These are phyloP conservation scores for Penicillium sp. DNA, from an alignment of 2,329 filamentous ascomycete species.

Conservation along the genomic window DNA sequence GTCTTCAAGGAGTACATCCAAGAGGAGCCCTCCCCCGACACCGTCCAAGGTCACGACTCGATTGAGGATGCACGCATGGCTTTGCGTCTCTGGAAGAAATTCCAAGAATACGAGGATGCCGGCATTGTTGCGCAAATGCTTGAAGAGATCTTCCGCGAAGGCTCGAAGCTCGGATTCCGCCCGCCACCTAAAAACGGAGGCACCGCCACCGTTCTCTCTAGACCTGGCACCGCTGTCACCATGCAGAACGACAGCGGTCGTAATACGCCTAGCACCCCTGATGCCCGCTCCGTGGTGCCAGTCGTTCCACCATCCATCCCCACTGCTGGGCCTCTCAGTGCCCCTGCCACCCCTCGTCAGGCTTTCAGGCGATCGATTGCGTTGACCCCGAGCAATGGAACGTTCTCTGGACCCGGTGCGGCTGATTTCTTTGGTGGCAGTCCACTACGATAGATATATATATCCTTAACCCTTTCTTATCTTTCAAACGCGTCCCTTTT, in stretches of 20 bases:
- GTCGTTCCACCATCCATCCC: constrained; percentile 5
- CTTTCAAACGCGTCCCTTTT: background rate
- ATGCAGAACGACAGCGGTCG: constrained; percentile 41
- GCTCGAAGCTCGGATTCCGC: constrained; percentile 57
- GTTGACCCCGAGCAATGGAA: constrained; percentile 45
- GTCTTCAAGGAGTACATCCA: constrained; percentile 94
- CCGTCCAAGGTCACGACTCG: constrained; percentile 69
- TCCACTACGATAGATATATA: constrained; percentile 33
- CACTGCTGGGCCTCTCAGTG: constrained; percentile 26
- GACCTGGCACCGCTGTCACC: constrained; percentile 42
- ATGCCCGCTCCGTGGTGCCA: constrained; percentile 19
- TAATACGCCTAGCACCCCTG: constrained; percentile 44
- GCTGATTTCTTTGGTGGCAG: constrained; percentile 43
- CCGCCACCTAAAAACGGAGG: constrained; percentile 49
- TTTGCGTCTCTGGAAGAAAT: constrained; percentile 84
- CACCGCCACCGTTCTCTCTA: constrained; percentile 32
- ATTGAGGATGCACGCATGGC: constrained; percentile 95
- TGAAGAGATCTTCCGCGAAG: constrained; percentile 77
- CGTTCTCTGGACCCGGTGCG: constrained; percentile 38
- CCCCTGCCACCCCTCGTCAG: constrained; percentile 44
- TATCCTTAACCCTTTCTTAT: background rate
- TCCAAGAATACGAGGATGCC: constrained; percentile 81
- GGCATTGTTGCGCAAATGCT: constrained; percentile 81
- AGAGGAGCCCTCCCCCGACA: constrained; percentile 59
- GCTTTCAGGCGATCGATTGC: constrained; percentile 44